Conservation (phyloP, 2,329 filamentous ascomycete genomes). For the Colletotrichum horii region DNA sequence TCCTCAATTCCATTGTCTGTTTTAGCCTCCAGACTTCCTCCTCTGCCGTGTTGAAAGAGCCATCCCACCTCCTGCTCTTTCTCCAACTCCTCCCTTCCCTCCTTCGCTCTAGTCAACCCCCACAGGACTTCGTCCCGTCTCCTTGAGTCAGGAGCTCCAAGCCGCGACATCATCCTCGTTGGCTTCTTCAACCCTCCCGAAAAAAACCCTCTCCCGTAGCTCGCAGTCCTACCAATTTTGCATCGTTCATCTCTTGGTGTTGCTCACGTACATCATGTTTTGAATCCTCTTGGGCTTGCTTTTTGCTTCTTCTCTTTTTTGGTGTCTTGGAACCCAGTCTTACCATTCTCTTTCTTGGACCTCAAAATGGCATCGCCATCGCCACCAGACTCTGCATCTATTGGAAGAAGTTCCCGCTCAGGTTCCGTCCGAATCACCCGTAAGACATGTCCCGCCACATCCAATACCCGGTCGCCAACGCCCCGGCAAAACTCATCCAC, state of each 20-base stretch:
- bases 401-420: constrained; percentile 35
- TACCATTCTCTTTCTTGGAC: constrained; percentile 32
- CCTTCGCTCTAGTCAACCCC: constrained; percentile 16
- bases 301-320: constrained; percentile 40
- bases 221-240: constrained; percentile 10
- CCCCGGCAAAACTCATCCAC: constrained; percentile 19
- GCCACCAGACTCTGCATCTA: constrained; percentile 31
- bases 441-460: constrained; percentile 43
- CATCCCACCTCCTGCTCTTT: background rate
- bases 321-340: constrained; percentile 49
- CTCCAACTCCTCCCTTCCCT: constrained; percentile 7
- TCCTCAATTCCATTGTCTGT: background rate
- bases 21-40: background rate
- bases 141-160: constrained; percentile 8
- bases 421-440: constrained; percentile 42
- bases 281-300: constrained; percentile 33
- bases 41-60: constrained; percentile 9
- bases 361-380: constrained; percentile 39
- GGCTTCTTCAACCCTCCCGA: constrained; percentile 1
- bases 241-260: constrained; percentile 21
- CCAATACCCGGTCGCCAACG: constrained; percentile 29
- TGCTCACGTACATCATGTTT: constrained; percentile 42
- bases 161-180: constrained; percentile 12
- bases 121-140: constrained; percentile 11
- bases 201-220: background rate